Evolutionary conservation across 176 grass and related monocot species (phyloP).

Genomic region (Carex kokanica): DNA sequence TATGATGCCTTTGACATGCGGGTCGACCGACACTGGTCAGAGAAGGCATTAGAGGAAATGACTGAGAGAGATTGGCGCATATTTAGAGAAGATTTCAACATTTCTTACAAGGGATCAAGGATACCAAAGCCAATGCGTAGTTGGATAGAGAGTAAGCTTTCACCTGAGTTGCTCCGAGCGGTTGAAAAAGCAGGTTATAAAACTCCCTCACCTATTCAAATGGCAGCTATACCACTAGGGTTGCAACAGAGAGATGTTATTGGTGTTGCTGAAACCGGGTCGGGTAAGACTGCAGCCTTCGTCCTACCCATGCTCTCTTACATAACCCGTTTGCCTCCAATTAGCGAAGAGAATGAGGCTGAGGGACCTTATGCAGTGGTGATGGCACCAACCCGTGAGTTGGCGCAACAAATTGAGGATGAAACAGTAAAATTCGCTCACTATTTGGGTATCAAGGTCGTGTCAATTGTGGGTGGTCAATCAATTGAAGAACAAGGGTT

Average conservation of each 20-base stretch:
- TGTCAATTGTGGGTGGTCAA: slow-evolving; percentile 94
- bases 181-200: slow-evolving; percentile 86
- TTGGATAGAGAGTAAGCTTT: slow-evolving; percentile 85
- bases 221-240: slow-evolving; percentile 93
- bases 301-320: slow-evolving; percentile 94
- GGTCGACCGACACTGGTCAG: slow-evolving; percentile 84
- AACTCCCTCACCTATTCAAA: slow-evolving; percentile 83
- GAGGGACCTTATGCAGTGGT: slow-evolving; percentile 98
- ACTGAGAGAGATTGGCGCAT: slow-evolving; percentile 89
- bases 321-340: slow-evolving; percentile 80
- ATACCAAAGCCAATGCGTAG: slow-evolving; percentile 83
- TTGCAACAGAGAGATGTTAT: slow-evolving; percentile 98
- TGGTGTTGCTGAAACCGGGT: slow-evolving; percentile 91
- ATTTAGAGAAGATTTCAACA: slow-evolving; percentile 94
- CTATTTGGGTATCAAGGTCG: slow-evolving; percentile 89
- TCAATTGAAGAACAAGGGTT: slow-evolving; percentile 98
- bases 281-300: slow-evolving; percentile 94
- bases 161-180: slow-evolving; percentile 62
- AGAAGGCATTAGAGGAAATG: slow-evolving; percentile 88
- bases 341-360: slow-evolving; percentile 90
- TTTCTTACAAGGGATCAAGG: slow-evolving; percentile 90
- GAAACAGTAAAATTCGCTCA: slow-evolving; percentile 97
- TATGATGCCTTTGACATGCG: slow-evolving; percentile 97
- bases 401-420: slow-evolving; percentile 97
- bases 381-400: slow-evolving; percentile 94